Evolutionary conservation across 78 protist genomes (phyloP), one percentile per base, ranked within the genome.

Genomic region (Polysphondylium violaceum): DNA sequence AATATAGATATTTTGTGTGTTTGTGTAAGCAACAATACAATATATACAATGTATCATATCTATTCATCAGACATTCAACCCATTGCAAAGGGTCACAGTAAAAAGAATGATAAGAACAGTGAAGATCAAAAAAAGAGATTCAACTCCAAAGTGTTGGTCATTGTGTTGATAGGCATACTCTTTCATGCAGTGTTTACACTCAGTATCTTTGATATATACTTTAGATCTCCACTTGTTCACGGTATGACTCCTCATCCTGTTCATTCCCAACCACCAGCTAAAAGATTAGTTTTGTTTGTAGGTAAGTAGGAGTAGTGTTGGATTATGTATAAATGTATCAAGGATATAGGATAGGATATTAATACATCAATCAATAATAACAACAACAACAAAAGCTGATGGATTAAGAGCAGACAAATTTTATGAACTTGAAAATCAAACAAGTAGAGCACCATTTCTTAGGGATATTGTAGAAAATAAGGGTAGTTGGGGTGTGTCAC

Each of bases 401-500:
- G 98, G 97, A 0, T 69, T 95, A 43, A 87, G 98, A 27, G 97
- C 97, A 36, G 98, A 95, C 75, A 86, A 77, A 44, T 71, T 95
- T 47, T 96, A 64, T 83, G 94, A 93, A 55, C 56, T 64, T 25
- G 76, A 38, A 2, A 59, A 23, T 47, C 9, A 19, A 40, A 19
- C n/a, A 29, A 35, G 64, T 8, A 25, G 88, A 19, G 83, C 97
- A 7, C 95, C 96, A 21, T 96, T 76, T 55, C 74, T 96, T 41
- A 65, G 93, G 27, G 23, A 53, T 33, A 68, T 94, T 69, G 16
- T 89, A 36, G 91, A 76, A 67, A 29, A 55, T 7, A 25, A 23
- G 17, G 95, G 95, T 16, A 1, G 72, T 1, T 96, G 89, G 93
- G 98, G 98, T 29, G 92, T 97, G 2, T 59, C 94, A 35, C 98